These are phyloP conservation scores for Sporisorium iseilematis-ciliati DNA, from an alignment of 1,284 basidiomycete species.

Conservation along the genomic window DNA sequence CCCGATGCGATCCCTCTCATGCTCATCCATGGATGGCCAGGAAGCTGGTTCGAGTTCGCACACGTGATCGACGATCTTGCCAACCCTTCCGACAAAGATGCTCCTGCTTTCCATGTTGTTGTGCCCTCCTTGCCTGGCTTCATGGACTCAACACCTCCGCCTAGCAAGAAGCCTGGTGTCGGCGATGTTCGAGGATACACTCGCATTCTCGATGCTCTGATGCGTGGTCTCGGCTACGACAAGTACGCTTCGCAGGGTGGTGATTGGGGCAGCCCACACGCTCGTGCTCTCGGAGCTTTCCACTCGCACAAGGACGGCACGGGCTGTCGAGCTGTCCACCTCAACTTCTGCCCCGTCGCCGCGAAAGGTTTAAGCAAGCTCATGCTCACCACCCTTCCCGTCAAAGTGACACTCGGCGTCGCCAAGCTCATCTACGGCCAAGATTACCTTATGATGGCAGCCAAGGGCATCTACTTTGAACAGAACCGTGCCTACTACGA, in stretches of 20 bases:
- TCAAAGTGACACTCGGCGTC: slow-evolving; percentile 35
- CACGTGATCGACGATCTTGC: slow-evolving; percentile 48
- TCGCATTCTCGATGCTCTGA: slow-evolving; percentile 57
- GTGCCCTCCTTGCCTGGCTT: slow-evolving; percentile 63
- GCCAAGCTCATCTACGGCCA: slow-evolving; percentile 46
- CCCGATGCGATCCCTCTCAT: slow-evolving; percentile 62
- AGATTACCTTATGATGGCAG: slow-evolving; percentile 39
- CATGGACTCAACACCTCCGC: slow-evolving; percentile 54
- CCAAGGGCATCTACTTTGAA: slow-evolving; percentile 43
- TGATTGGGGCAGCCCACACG: slow-evolving; percentile 61
- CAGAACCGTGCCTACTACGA: slow-evolving; percentile 54
- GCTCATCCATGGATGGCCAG: slow-evolving; percentile 65
- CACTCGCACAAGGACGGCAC: slow-evolving; percentile 52
- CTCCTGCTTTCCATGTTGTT: slow-evolving; percentile 63
- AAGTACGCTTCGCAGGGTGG: slow-evolving; percentile 61
- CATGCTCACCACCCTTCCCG: slow-evolving; percentile 39
- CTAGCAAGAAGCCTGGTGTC: slow-evolving; percentile 35
- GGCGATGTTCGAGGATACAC: slow-evolving; percentile 52
- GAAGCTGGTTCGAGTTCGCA: slow-evolving; percentile 54
- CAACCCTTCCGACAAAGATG: slow-evolving; percentile 35
- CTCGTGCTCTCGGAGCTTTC: slow-evolving; percentile 42
- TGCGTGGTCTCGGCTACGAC: slow-evolving; percentile 56
- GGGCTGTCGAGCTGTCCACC: slow-evolving; percentile 58
- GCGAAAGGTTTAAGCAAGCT: slow-evolving; percentile 44
- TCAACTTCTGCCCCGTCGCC: slow-evolving; percentile 62